Evolutionary conservation across 768 basidiomycete genomes (phyloP), one percentile per base, ranked within the genome.

Genomic region (Auricularia sp.): DNA sequence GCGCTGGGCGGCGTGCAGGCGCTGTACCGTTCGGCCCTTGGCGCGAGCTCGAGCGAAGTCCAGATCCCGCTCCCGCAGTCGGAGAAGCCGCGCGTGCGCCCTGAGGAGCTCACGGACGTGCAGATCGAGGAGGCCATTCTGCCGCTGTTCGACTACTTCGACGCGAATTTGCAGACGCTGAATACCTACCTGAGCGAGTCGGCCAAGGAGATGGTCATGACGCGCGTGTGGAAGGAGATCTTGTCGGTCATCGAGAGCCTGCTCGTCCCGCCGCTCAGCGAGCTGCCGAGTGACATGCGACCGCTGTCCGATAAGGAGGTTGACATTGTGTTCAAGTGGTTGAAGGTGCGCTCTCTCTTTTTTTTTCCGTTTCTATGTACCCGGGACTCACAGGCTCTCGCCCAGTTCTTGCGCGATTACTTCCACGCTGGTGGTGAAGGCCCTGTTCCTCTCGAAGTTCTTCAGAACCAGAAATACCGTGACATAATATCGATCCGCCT

Each of bases 301-400:
- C 88, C 94, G 1, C 74, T 99, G 72, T 87, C 82, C 34, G 97
- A 98, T 71, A 95, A 96, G 76, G 97, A 98, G 77, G 90, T 98
- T 43, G 97, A 98, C 72, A 88, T 98, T 65, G 96, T 95, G n/a
- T 93, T 98, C 79, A 96, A 94, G 73, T 98, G 97, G 93, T 74
- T 98, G 63, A 95, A 94, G 86, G 94, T 91, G 64, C 18, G 75
- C 70, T n/a, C 66, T 16, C 6, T 4, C 4, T n/a, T 14, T 8
- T 34, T 61, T 3, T n/a, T n/a, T n/a, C n/a, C n/a, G n/a, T n/a
- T n/a, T n/a, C n/a, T n/a, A n/a, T n/a, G n/a, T n/a, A 65, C 42
- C 65, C 5, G 39, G 7, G 8, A 42, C 39, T 0, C 21, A 56
- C 36, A 67, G 3, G 6, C 66, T 3, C n/a, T 23, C 43, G 3